A percentile compares a stretch with the other conserved stretches of the same genome.
Conservation (phyloP, 257 asterid genomes). For the Mentha longifolia region DNA sequence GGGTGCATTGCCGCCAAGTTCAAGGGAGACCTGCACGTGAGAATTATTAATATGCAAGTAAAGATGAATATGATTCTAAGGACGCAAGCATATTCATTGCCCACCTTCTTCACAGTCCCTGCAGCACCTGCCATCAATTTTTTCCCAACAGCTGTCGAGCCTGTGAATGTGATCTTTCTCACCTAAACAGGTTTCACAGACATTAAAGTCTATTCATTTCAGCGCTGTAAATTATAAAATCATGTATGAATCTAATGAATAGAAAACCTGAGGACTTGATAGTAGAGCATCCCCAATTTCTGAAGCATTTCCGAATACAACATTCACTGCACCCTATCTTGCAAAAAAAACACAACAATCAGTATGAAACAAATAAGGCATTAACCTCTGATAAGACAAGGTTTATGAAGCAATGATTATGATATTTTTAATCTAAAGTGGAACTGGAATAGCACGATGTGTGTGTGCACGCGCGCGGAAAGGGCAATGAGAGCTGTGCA, state of each 20-base stretch:
- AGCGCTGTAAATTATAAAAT: conserved; percentile 2
- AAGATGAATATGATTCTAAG: conserved; percentile 28
- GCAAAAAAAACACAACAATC: conserved; percentile 38
- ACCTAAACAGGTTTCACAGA: conserved; percentile 55
- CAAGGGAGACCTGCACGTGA: conserved; percentile 77
- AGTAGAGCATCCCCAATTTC: conserved; percentile 89
- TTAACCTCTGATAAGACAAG: conserved; percentile 21
- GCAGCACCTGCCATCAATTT: conserved; percentile 97
- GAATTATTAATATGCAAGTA: conserved; percentile 25
- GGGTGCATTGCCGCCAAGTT: conserved; percentile 99
- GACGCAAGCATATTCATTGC: conserved; percentile 31
- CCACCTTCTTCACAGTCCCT: conserved; percentile 87
- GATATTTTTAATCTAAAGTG: conserved; percentile 8
- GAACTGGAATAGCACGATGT: conserved; percentile 2
- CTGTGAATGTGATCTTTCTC: conserved; percentile 93
- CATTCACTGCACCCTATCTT: conserved; percentile 84
- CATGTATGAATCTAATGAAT: conserved; percentile 20
- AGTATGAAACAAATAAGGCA: conserved; percentile 19
- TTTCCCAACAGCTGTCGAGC: conserved; percentile 96
- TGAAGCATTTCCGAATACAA: conserved; percentile 90
- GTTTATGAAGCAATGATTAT: conserved; percentile 20
- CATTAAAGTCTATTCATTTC: conserved; percentile 21
- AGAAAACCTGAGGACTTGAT: conserved; percentile 69
- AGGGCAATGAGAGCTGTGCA: conserved; percentile 21
- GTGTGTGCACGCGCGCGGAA: not conserved